Evolutionary conservation across 2,329 filamentous ascomycete species (phyloP).

Genomic region (Stachybotrys chlorohalonatus): DNA sequence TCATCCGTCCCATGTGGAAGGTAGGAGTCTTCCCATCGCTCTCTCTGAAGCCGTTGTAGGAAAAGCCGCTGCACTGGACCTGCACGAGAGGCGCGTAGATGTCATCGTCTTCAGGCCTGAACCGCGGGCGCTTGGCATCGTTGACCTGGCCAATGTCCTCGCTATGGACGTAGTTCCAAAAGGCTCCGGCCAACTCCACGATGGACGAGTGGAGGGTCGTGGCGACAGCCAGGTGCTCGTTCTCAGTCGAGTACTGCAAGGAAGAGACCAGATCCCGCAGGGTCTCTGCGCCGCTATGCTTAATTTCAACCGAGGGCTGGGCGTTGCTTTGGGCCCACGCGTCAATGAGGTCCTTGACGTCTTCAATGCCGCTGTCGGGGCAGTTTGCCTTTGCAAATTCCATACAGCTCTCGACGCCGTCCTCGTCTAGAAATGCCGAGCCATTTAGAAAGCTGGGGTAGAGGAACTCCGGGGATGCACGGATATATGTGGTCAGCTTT

Average conservation of each 20-base stretch:
- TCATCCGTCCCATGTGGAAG: conserved; percentile 1
- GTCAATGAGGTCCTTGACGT: neutral
- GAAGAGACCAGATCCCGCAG: neutral
- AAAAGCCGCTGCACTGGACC: neutral
- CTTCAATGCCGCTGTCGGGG: neutral
- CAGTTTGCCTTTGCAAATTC: neutral
- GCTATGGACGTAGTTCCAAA: neutral
- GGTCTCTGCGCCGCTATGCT: neutral
- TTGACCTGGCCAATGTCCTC: neutral
- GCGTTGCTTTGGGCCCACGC: neutral
- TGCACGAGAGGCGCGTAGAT: neutral
- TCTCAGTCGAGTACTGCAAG: neutral
- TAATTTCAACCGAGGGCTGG: neutral
- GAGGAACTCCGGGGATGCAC: neutral
- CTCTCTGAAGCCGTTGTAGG: neutral
- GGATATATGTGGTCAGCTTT: neutral
- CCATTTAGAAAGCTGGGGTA: neutral
- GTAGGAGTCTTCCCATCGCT: neutral
- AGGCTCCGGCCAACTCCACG: neutral
- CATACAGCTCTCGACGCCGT: neutral
- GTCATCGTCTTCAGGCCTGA: neutral
- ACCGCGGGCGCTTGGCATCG: neutral
- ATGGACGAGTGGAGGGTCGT: neutral
- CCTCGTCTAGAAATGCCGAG: neutral
- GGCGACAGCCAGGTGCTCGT: neutral